Conservation (phyloP, 306 rosid species). For the Prunus salicina region DNA sequence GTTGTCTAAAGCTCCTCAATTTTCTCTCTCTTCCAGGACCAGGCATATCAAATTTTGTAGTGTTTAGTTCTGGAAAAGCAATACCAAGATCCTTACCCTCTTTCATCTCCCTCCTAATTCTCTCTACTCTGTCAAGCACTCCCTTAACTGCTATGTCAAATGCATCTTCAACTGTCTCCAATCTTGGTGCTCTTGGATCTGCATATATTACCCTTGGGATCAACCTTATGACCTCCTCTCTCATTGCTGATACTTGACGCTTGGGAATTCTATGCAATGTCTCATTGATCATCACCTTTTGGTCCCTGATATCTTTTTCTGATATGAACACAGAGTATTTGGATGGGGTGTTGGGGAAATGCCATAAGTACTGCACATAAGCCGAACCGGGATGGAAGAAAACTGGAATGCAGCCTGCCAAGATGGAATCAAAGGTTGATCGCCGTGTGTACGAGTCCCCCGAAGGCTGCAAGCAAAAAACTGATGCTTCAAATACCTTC, state of each 20-base stretch:
- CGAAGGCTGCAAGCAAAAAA: constrained; percentile 56
- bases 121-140: constrained; percentile 41
- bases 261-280: constrained; percentile 27
- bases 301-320: constrained; percentile 24
- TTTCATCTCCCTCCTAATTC: constrained; percentile 16
- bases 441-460: constrained; percentile 57
- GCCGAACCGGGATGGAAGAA: constrained; percentile 57
- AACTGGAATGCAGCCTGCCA: constrained; percentile 59
- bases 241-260: constrained; percentile 36
- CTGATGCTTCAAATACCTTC: constrained; percentile 40
- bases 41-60: background rate
- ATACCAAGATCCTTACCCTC: constrained; percentile 6
- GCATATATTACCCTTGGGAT: constrained; percentile 47
- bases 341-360: constrained; percentile 32
- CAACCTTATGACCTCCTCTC: constrained; percentile 39
- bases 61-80: background rate
- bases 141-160: constrained; percentile 53
- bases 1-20: background rate
- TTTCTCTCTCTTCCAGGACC: background rate
- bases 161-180: constrained; percentile 45
- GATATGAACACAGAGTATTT: constrained; percentile 39
- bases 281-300: constrained; percentile 30
- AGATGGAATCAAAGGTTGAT: constrained; percentile 55
- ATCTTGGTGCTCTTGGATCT: constrained; percentile 33
- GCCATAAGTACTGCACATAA: constrained; percentile 55